A percentile compares a stretch with the other conserved stretches of the same genome.
Conservation (phyloP, 1,284 basidiomycete species). For the Pholiota adiposa region DNA sequence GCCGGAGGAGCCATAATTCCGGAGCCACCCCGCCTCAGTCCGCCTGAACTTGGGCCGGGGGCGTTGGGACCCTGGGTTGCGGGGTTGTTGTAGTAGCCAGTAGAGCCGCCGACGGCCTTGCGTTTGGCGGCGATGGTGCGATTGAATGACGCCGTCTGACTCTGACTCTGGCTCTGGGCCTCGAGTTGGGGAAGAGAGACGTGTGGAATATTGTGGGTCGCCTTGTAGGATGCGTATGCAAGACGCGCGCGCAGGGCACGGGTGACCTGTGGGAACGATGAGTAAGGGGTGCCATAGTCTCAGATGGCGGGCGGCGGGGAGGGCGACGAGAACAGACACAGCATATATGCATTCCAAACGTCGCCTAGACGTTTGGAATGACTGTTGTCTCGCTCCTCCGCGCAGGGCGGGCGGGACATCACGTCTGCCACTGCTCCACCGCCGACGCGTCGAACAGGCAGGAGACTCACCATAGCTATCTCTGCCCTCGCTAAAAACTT, state of each 20-base stretch:
- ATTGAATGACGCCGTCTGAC: constrained; percentile 43
- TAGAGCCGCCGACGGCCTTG: constrained; percentile 46
- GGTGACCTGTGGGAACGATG: constrained; percentile 64
- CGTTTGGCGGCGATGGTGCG: constrained; percentile 62
- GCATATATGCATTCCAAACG: constrained; percentile 4
- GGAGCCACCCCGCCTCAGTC: constrained; percentile 36
- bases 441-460: constrained; percentile 50
- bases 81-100: constrained; percentile 51
- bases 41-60: constrained; percentile 31
- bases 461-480: constrained; percentile 68
- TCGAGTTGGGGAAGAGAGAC: constrained; percentile 72
- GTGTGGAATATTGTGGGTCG: constrained; percentile 68
- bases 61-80: constrained; percentile 46
- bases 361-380: constrained; percentile 15
- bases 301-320: constrained; percentile 21
- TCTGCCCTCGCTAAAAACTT: constrained; percentile 78
- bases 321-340: constrained; percentile 13
- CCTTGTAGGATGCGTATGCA: constrained; percentile 81
- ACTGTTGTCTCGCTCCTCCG: constrained; percentile 17
- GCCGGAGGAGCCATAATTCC: constrained; percentile 57
- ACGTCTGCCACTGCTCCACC: constrained; percentile 17
- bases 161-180: constrained; percentile 51
- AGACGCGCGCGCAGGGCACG: constrained; percentile 76
- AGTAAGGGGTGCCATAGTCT: constrained; percentile 40
- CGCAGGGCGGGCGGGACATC: constrained; percentile 23